Evolutionary conservation across 495 filamentous ascomycete species (phyloP), one percentile per base, ranked within the genome.

Genomic region (Aspergillus avenaceus): DNA sequence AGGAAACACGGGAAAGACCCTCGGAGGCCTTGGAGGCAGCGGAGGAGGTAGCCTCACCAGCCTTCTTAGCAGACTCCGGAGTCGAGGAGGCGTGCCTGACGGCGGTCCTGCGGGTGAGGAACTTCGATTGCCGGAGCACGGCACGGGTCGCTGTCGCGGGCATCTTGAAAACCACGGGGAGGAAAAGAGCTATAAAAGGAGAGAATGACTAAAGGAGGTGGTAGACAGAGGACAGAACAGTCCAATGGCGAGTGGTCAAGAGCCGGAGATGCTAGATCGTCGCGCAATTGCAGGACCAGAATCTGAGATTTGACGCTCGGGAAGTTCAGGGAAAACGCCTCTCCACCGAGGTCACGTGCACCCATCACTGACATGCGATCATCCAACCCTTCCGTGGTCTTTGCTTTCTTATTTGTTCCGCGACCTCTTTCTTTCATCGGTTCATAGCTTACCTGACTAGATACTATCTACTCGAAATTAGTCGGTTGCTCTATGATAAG

Each of bases 1-100:
- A 82, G 52, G 85, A 75, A 57, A 93, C 92, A 60, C 83, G 84
- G 59, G 89, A 90, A 22, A 96, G 83, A 58, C 91, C 90, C 73
- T 96, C 78, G 52, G 82, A 77, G 45, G 92, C 90, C 79, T 92
- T 91, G 53, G 83, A 80, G 32, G 83, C 73, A 65, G 77, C 77
- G 44, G 85, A 74, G 40, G 83, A 78, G 23, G 84, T 81, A 53
- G 76, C 69, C 53, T 86, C 76, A 55, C 82, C 76, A 42, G 87
- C 84, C 76, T 90, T 85, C 46, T 78, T 76, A 49, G 84, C 71
- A 54, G 84, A 84, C 71, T 91, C 86, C 40, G 83, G 74, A 42
- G 84, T 75, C 60, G 82, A 83, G 26, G 84, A 86, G 61, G 84
- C 76, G 67, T 82, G 75, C 64, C 83, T 80, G 65, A 77, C 63